Evolutionary conservation across 78 protist genomes (phyloP).

Genomic region (Capsaspora owczarzaki): DNA sequence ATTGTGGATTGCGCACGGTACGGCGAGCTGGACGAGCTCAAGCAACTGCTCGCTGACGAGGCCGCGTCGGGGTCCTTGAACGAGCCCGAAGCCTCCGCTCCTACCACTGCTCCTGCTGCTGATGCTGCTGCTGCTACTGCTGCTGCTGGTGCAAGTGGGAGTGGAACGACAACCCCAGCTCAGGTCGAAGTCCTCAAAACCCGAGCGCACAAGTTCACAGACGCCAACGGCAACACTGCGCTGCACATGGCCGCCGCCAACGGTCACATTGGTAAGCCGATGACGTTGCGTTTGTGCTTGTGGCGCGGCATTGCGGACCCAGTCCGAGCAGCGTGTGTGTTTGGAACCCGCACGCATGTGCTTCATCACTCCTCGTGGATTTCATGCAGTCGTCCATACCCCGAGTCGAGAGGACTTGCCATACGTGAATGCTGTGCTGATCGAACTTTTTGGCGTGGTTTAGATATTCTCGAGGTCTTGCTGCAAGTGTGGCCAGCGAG

Average conservation of each 20-base stretch:
- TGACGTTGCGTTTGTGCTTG: neutral
- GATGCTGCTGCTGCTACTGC: no score
- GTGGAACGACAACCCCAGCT: no score
- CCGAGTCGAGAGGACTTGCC: no score
- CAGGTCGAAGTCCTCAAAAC: no score
- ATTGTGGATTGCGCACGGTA: slow-evolving; percentile 14
- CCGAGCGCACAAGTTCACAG: neutral
- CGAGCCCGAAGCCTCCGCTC: no score
- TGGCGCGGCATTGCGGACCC: neutral
- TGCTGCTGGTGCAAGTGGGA: no score
- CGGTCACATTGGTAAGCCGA: slow-evolving; percentile 20
- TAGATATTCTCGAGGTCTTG: neutral
- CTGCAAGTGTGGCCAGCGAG: neutral
- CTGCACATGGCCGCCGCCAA: slow-evolving; percentile 30
- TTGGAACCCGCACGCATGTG: no score
- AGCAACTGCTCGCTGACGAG: neutral
- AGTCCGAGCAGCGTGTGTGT: neutral
- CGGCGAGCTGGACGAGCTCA: slow-evolving; percentile 9
- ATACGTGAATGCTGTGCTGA: no score
- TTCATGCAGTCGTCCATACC: neutral
- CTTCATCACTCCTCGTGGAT: no score
- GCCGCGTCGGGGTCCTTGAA: no score
- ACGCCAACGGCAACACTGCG: slow-evolving; percentile 21
- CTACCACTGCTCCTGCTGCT: no score
- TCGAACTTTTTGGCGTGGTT: neutral